Percentiles rank a stretch among this genome's conserved stretches.
Evolutionary conservation across 495 filamentous ascomycete species (phyloP).

Genomic region (Aspergillus homomorphus): DNA sequence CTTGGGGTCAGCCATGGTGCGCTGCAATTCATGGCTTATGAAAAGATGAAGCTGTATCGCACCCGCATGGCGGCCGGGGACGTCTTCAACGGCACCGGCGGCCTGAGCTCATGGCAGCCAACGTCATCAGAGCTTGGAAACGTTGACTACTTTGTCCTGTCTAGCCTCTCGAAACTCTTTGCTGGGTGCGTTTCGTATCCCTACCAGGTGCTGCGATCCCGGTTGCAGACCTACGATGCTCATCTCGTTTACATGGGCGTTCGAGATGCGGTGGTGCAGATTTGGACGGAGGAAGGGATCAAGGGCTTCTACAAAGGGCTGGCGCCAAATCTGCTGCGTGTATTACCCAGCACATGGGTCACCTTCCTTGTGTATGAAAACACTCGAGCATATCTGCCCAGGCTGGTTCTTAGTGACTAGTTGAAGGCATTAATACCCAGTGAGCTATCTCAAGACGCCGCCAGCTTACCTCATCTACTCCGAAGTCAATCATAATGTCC

Average conservation of each 20-base stretch:
- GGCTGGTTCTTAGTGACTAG: slow-evolving; percentile 10
- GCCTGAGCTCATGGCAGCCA: slow-evolving; percentile 10
- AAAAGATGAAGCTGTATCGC: slow-evolving; percentile 70
- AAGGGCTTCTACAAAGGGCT: slow-evolving; percentile 91
- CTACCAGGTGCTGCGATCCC: slow-evolving; percentile 83
- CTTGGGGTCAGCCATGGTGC: slow-evolving; percentile 94
- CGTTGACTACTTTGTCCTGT: slow-evolving; percentile 72
- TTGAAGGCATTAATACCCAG: background rate
- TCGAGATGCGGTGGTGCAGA: slow-evolving; percentile 64
- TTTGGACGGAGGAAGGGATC: slow-evolving; percentile 75
- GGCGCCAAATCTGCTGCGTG: slow-evolving; percentile 80
- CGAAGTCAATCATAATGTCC: background rate
- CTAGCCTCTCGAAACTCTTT: slow-evolving; percentile 78
- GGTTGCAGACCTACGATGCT: slow-evolving; percentile 86
- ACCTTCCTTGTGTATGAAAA: slow-evolving; percentile 99
- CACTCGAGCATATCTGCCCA: slow-evolving; percentile 53
- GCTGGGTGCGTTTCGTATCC: slow-evolving; percentile 88
- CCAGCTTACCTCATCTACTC: background rate
- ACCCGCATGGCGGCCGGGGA: slow-evolving; percentile 10
- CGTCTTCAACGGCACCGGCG: background rate
- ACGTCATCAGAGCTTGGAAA: slow-evolving; percentile 55
- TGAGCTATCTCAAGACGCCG: background rate
- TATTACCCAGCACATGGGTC: slow-evolving; percentile 91
- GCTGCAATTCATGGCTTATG: slow-evolving; percentile 95
- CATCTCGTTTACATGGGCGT: slow-evolving; percentile 60